Conservation (phyloP, 2,329 filamentous ascomycete genomes). For the Zasmidium cellare region DNA sequence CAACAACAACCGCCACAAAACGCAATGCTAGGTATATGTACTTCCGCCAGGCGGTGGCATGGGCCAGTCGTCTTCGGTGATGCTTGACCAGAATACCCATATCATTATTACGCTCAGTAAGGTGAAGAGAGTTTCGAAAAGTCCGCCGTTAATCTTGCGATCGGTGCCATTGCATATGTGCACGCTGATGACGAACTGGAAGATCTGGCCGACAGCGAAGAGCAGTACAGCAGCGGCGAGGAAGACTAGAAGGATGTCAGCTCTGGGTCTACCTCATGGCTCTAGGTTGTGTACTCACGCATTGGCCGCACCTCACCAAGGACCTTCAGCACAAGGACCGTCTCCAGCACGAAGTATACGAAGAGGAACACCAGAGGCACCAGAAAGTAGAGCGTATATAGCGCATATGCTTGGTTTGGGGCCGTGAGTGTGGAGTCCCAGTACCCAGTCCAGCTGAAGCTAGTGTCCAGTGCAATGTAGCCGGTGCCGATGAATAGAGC, state of each 20-base stretch:
- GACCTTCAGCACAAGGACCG: constrained; percentile 78
- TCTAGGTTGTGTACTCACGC: constrained; percentile 51
- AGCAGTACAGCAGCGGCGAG: constrained; percentile 71
- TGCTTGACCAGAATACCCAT: constrained; percentile 98
- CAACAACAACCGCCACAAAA: not conserved
- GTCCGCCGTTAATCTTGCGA: constrained; percentile 85
- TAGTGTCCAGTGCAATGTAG: constrained; percentile 94
- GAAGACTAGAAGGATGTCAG: constrained; percentile 57
- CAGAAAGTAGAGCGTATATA: constrained; percentile 94
- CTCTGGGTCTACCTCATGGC: not conserved
- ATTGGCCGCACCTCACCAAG: constrained; percentile 90
- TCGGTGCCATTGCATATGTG: constrained; percentile 82
- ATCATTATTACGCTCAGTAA: constrained; percentile 77
- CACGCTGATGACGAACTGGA: constrained; percentile 90
- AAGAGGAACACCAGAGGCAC: constrained; percentile 86
- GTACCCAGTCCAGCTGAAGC: constrained; percentile 77
- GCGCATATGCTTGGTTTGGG: constrained; percentile 69
- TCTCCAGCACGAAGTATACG: constrained; percentile 79
- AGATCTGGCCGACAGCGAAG: constrained; percentile 90
- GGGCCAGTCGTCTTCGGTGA: constrained; percentile 98
- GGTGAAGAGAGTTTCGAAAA: constrained; percentile 94
- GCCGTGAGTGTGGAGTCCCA: constrained; percentile 60
- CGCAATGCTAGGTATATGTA: constrained; percentile 36
- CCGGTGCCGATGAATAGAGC: constrained; percentile 84
- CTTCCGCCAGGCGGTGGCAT: constrained; percentile 47